Evolutionary conservation across 1,284 basidiomycete genomes (phyloP).

Genomic region (Pascua guehoae): DNA sequence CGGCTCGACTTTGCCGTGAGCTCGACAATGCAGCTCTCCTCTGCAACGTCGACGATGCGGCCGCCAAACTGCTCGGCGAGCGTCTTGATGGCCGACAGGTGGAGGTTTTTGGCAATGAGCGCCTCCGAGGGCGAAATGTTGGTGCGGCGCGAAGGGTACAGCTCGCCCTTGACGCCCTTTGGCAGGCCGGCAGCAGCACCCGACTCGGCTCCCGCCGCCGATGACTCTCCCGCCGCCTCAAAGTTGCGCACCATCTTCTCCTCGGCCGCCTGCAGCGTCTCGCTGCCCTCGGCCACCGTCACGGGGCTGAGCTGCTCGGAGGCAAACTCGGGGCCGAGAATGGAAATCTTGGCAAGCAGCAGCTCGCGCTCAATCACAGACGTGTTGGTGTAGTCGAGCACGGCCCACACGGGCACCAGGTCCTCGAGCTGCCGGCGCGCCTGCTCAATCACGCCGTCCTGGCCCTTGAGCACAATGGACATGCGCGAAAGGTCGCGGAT

Average conservation of each 20-base stretch:
- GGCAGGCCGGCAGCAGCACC: constrained; percentile 60
- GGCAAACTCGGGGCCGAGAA: constrained; percentile 95
- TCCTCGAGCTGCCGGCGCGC: constrained; percentile 90
- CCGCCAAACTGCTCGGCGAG: constrained; percentile 88
- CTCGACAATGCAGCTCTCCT: constrained; percentile 92
- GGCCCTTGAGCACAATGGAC: constrained; percentile 95
- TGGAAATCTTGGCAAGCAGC: constrained; percentile 86
- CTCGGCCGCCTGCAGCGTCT: constrained; percentile 18
- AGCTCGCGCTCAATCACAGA: constrained; percentile 82
- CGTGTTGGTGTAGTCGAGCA: constrained; percentile 91
- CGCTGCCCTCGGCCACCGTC: constrained; percentile 44
- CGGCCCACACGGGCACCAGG: constrained; percentile 94
- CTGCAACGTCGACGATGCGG: constrained; percentile 89
- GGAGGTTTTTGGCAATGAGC: constrained; percentile 82
- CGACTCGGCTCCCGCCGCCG: no score
- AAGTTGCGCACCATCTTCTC: constrained; percentile 20
- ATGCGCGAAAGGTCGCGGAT: constrained; percentile 95
- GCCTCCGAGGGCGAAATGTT: constrained; percentile 63
- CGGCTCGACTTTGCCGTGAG: constrained; percentile 85
- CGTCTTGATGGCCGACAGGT: constrained; percentile 78
- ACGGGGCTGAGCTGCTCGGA: constrained; percentile 79
- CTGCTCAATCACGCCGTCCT: constrained; percentile 97
- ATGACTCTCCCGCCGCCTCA: constrained; percentile 21
- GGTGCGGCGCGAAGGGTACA: constrained; percentile 26
- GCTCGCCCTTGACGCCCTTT: constrained; percentile 57